Conservation (phyloP, 1,284 basidiomycete species). For the Boletellus dicymbophilus region DNA sequence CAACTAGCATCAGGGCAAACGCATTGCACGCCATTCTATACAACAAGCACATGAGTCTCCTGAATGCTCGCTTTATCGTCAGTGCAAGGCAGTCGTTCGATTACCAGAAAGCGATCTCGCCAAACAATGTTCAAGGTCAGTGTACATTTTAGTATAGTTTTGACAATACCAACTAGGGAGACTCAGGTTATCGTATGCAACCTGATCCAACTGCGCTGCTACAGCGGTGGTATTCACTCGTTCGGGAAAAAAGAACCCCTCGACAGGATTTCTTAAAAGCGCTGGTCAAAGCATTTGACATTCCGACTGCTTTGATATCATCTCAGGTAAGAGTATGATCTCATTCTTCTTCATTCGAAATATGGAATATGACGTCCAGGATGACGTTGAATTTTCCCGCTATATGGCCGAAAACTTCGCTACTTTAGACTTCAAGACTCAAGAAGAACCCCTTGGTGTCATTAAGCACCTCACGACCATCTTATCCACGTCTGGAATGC, state of each 20-base stretch:
- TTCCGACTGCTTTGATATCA: conserved; percentile 44
- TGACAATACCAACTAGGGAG: neutral
- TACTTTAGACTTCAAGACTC: conserved; percentile 90
- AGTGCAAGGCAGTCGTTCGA: conserved; percentile 81
- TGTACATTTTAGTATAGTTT: neutral
- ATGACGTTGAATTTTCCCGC: conserved; percentile 80
- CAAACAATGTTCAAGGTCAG: conserved; percentile 51
- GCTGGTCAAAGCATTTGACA: conserved; percentile 80
- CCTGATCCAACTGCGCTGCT: conserved; percentile 71
- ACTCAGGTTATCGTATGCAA: conserved; percentile 63
- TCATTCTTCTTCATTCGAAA: neutral
- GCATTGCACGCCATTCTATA: conserved; percentile 84
- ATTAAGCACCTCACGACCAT: conserved; percentile 80
- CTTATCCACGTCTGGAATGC: conserved; percentile 85
- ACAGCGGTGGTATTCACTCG: conserved; percentile 88
- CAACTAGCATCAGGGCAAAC: conserved; percentile 74
- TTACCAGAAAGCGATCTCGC: conserved; percentile 70
- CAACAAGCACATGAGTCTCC: conserved; percentile 85
- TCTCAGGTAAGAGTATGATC: conserved; percentile 41
- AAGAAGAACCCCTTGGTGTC: conserved; percentile 89
- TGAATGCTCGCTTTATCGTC: conserved; percentile 83
- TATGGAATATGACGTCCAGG: conserved; percentile 41
- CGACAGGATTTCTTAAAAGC: conserved; percentile 88
- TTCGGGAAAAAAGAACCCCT: conserved; percentile 85
- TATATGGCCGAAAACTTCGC: conserved; percentile 96